These are phyloP conservation scores for Apocynum venetum DNA, from an alignment of 257 asterid species.

Conservation along the genomic window DNA sequence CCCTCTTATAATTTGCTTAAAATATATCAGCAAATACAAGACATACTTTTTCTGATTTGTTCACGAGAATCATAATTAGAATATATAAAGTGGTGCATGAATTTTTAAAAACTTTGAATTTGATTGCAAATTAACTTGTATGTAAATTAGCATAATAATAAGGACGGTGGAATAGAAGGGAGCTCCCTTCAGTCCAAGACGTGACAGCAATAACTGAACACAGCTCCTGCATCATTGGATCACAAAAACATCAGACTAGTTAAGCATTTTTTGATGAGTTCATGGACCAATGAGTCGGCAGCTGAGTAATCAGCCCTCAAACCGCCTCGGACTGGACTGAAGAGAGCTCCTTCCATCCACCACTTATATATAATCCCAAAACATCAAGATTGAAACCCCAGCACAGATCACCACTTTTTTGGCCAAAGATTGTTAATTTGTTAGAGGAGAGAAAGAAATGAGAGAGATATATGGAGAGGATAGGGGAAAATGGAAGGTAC, in stretches of 20 bases:
- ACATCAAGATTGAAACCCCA: too few species aligned
- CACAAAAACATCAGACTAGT: constrained; percentile 39
- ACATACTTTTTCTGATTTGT: too few species aligned
- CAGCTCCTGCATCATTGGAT: constrained; percentile 83
- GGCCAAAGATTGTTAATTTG: not conserved
- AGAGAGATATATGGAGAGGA: not conserved
- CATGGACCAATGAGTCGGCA: constrained; percentile 87
- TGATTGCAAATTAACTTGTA: not conserved
- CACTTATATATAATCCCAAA: constrained; percentile 17
- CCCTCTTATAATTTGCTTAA: too few species aligned
- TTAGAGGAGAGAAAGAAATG: too few species aligned
- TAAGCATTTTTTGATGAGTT: constrained; percentile 27
- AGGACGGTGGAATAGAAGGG: constrained; percentile 39
- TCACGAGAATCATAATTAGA: too few species aligned
- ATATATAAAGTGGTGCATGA: too few species aligned
- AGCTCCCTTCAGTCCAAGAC: constrained; percentile 99
- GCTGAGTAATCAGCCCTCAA: constrained; percentile 47
- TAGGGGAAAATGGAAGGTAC: not conserved
- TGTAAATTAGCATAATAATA: not conserved
- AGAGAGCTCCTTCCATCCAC: constrained; percentile 64
- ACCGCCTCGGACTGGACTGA: constrained; percentile 81
- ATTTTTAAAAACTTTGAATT: too few species aligned
- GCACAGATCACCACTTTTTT: not conserved
- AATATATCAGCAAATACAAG: too few species aligned
- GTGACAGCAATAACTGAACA: constrained; percentile 56